phyloP scores from a whole-genome alignment of 2,329 filamentous ascomycete species.

The Penicillium sp. region DNA sequence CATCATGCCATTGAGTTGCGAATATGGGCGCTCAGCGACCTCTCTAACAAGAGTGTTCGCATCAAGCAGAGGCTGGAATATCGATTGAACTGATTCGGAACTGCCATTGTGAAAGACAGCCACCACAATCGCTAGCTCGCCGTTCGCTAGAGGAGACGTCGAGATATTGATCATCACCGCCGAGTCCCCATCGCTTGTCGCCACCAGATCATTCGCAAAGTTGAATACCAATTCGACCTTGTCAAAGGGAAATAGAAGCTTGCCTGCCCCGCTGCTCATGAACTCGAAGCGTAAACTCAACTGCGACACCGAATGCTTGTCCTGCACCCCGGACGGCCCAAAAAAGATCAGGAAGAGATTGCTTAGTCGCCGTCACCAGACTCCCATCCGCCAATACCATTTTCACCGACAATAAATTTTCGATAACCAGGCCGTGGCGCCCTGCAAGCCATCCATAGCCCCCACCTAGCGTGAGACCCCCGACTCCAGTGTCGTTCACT shows the following conservation, averaged over 20 bases:
- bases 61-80: constrained; percentile 17
- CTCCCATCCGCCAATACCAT: constrained; percentile 46
- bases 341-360: constrained; percentile 51
- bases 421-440: constrained; percentile 58
- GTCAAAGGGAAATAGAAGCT: constrained; percentile 29
- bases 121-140: constrained; percentile 6
- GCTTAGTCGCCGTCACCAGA: constrained; percentile 41
- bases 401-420: constrained; percentile 47
- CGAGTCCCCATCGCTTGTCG: constrained; percentile 13
- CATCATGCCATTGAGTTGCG: constrained; percentile 15
- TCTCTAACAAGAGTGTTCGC: constrained; percentile 8
- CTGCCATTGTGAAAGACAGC: constrained; percentile 23
- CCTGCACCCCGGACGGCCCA: constrained; percentile 52
- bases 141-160: not conserved
- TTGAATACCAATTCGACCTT: constrained; percentile 30
- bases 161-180: constrained; percentile 18
- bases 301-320: constrained; percentile 48
- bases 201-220: constrained; percentile 19
- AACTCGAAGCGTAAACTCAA: constrained; percentile 46
- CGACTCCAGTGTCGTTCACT: constrained; percentile 65
- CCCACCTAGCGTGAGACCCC: constrained; percentile 61
- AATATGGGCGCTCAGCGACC: constrained; percentile 16
- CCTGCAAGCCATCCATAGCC: constrained; percentile 62
- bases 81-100: not conserved
- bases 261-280: constrained; percentile 40